Evolutionary conservation across 208 protist species (phyloP), one percentile per base, ranked within the genome.

Genomic region (Crithidia sp.): DNA sequence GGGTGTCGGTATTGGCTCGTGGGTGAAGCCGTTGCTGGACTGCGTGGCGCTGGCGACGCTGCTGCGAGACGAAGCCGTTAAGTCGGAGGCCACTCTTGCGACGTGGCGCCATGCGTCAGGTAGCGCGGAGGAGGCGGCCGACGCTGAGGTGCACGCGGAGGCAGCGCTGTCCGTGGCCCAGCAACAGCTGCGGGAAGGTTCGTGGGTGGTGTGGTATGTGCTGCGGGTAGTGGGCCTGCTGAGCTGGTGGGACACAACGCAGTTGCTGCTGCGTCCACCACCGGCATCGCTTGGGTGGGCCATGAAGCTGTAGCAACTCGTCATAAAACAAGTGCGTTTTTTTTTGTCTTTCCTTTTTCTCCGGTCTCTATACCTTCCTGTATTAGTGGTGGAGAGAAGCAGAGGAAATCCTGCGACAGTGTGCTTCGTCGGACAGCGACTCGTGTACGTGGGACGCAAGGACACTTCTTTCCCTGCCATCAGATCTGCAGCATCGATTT

Each of bases 221-320:
- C 64, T 71, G 44, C 55, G 72, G 57, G 47, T 77, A 28, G 50
- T 67, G 73, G 66, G 52, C 2, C 49, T 83, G 36, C 12, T 75
- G 50, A 39, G 7, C 19, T 78, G 67, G 69, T 80, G 54, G 54
- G 64, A 73, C n/a, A 43, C 41, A 8, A 43, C 52, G 59, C 41
- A 52, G 41, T 7, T 28, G 28, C 28, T 28, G 28, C 28, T 28
- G 28, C 28, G 28, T 28, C 28, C 28, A 28, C 28, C 28, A 28
- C 28, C 28, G 28, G 28, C 28, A 28, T 28, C 28, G 28, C 28
- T 28, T 28, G 28, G 28, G 28, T 28, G 28, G 28, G 28, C 28
- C 28, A 28, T 28, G 28, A 28, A 28, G 28, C 28, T 28, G 28
- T 28, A 28, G 28, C 28, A 28, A 28, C 28, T 28, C 45, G 2